Evolutionary conservation across 2,329 filamentous ascomycete genomes (phyloP), one percentile per base, ranked within the genome.

Genomic region (Pestalotiopsis fici): DNA sequence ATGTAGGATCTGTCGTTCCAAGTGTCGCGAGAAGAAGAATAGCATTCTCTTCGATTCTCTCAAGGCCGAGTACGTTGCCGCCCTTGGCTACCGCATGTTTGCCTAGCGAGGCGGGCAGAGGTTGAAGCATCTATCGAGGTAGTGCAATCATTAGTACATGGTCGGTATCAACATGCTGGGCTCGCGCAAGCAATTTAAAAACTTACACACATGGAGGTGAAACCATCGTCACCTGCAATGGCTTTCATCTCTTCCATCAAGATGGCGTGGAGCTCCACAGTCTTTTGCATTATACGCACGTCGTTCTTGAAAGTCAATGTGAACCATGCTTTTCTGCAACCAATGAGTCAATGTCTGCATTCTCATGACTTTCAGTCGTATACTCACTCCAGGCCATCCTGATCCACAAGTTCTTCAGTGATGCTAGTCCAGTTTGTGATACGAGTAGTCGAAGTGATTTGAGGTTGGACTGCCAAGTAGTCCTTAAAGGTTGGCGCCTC

Each of bases 291-390:
- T n/a, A 72, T 31, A n/a, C 69, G 68, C 21, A 27, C n/a, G 50
- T 72, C 71, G 37, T 69, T 64, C 27, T 72, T 69, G 67, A 72
- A 71, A 28, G 70, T 71, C 5, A 68, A 37, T 1, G 70, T 70
- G 43, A 70, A 69, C 69, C 70, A 72, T 9, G 57, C 63, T 50
- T 71, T 64, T 4, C 71, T 72, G 59, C 18, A 35, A 59, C 4
- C 15, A 21, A 25, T 15, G 6, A 35, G 31, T 35, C 31, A 35
- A 11, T 35, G 6, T 11, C 4, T n/a, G n/a, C n/a, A n/a, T n/a
- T n/a, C n/a, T n/a, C n/a, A n/a, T n/a, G n/a, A n/a, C n/a, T n/a
- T n/a, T n/a, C n/a, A n/a, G n/a, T n/a, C n/a, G n/a, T 25, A 25
- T 57, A 27, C 55, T 27, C 21, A 61, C 59, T 43, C 28, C 12